A percentile compares a stretch with the other conserved stretches of the same genome.
phyloP scores from a whole-genome alignment of 805 yeast species.

The Starmera amethionina region DNA sequence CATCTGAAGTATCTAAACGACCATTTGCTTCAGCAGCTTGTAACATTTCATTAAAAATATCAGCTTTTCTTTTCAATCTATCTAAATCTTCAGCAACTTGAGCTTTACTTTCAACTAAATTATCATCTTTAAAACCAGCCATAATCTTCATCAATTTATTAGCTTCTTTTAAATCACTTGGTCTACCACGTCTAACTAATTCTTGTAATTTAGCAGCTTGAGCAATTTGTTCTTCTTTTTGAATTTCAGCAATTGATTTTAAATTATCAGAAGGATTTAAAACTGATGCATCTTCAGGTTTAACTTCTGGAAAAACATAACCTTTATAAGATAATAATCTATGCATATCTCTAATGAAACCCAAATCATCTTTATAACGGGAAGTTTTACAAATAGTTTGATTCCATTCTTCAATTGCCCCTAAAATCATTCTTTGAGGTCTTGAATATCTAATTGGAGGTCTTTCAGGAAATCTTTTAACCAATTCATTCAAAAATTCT shows the following conservation, averaged over 20 bases:
- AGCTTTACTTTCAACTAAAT: slow-evolving; percentile 51
- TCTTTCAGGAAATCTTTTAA: slow-evolving; percentile 85
- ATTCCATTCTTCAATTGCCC: slow-evolving; percentile 95
- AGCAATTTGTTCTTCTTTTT: slow-evolving; percentile 85
- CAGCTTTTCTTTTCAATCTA: slow-evolving; percentile 76
- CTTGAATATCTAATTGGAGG: slow-evolving; percentile 82
- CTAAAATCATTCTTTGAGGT: slow-evolving; percentile 75
- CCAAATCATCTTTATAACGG: slow-evolving; percentile 83
- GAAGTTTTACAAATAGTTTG: slow-evolving; percentile 89
- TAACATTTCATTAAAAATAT: slow-evolving; percentile 82
- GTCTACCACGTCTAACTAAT: slow-evolving; percentile 88
- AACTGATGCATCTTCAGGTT: slow-evolving; percentile 86
- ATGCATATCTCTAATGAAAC: slow-evolving; percentile 93
- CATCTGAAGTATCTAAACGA: slow-evolving; percentile 33
- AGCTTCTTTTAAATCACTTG: slow-evolving; percentile 92
- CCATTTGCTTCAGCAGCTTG: slow-evolving; percentile 34
- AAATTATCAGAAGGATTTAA: slow-evolving; percentile 81
- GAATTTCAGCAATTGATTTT: slow-evolving; percentile 83
- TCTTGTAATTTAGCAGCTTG: slow-evolving; percentile 95
- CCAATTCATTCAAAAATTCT: slow-evolving; percentile 89
- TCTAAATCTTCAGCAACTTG: slow-evolving; percentile 78
- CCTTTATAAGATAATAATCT: slow-evolving; percentile 84
- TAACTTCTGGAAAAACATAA: slow-evolving; percentile 85
- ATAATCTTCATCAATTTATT: slow-evolving; percentile 93
- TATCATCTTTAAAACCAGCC: slow-evolving; percentile 94